These are phyloP conservation scores for Oxyria digyna DNA, from an alignment of 148 eudicot species.

Conservation along the genomic window DNA sequence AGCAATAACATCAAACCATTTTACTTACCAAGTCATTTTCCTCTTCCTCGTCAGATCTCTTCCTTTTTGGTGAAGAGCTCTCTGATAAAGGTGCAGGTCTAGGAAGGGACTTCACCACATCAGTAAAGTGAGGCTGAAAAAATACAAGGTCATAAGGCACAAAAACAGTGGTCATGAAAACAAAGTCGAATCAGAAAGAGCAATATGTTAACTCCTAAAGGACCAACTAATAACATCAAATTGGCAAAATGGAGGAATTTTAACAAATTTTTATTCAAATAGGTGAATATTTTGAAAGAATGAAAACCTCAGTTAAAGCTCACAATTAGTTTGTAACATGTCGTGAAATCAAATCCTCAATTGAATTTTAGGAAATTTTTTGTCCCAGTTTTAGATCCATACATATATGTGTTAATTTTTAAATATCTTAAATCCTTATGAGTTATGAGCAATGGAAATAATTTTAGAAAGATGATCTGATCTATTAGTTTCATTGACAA, in stretches of 20 bases:
- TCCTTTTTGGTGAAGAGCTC: constrained; percentile 23
- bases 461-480: not conserved
- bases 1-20: not conserved
- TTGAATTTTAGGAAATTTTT: no score
- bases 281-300: no score
- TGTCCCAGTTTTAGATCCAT: no score
- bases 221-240: not conserved
- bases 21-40: constrained; percentile 43
- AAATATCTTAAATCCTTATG: not conserved
- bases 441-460: not conserved
- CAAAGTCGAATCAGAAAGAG: not conserved
- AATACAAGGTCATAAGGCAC: not conserved
- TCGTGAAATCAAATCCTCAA: not conserved
- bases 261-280: no score
- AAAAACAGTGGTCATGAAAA: not conserved
- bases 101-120: constrained; percentile 44
- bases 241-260: no score
- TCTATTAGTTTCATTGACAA: not conserved
- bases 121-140: constrained; percentile 41
- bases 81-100: constrained; percentile 44
- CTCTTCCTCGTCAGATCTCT: constrained; percentile 21
- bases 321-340: not conserved
- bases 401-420: not conserved
- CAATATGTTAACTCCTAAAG: not conserved
- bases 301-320: no score